These are phyloP conservation scores for Malus hybrid DNA, from an alignment of 331 rosid genomes.

Conservation along the genomic window DNA sequence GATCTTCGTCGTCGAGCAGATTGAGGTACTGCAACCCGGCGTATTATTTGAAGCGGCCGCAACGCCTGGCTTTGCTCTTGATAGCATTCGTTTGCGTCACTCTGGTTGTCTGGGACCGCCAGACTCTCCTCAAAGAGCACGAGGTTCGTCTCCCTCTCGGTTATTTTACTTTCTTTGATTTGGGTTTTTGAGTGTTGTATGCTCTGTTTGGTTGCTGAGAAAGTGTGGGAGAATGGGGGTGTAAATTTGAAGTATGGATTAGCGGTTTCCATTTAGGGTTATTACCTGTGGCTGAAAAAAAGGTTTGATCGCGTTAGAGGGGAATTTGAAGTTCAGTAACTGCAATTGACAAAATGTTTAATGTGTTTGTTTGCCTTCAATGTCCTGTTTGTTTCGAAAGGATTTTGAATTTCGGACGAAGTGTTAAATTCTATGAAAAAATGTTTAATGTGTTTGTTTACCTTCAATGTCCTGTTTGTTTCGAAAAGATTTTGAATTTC, in stretches of 20 bases:
- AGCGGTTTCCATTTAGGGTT: neutral
- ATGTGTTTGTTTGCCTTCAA: neutral
- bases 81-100: conserved; percentile 51
- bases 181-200: neutral
- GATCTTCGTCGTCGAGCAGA: conserved; percentile 46
- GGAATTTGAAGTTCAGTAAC: neutral
- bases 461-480: neutral
- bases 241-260: neutral
- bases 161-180: neutral
- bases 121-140: conserved; percentile 70
- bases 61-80: conserved; percentile 79
- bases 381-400: neutral
- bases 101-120: conserved; percentile 89
- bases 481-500: neutral
- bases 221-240: neutral
- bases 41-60: conserved; percentile 85
- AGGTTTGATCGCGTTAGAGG: neutral
- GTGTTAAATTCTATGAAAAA: neutral
- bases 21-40: conserved; percentile 75
- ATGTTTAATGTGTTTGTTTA: neutral
- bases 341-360: neutral
- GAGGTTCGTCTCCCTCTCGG: conserved; percentile 39
- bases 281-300: neutral
- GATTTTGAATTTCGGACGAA: neutral
- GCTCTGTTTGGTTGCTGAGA: conserved; percentile 8